phyloP scores from a whole-genome alignment of 2,329 filamentous ascomycete genomes.

The Rutstroemia sp. region DNA sequence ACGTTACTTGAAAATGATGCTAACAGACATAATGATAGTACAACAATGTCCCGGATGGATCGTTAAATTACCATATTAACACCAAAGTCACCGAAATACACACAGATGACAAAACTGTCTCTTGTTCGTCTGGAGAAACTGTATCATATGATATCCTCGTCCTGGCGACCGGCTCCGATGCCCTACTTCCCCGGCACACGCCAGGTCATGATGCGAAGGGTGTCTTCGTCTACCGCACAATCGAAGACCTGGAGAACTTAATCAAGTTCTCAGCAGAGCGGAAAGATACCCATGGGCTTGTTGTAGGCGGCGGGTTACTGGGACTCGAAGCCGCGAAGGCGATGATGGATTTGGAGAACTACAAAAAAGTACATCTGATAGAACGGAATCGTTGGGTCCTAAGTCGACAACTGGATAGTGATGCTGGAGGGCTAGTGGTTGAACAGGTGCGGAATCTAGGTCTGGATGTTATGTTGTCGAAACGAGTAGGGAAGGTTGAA shows the following conservation, averaged over 20 bases:
- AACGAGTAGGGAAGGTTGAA: constrained; percentile 65
- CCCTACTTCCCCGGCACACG: constrained; percentile 59
- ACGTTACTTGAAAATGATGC: not conserved
- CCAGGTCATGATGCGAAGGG: constrained; percentile 74
- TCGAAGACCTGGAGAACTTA: constrained; percentile 70
- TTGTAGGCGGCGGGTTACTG: constrained; percentile 78
- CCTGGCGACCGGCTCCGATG: constrained; percentile 80
- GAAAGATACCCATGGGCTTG: constrained; percentile 62
- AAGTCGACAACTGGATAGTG: constrained; percentile 72
- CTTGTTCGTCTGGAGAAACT: constrained; percentile 60
- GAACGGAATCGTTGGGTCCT: constrained; percentile 80
- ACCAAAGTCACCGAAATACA: constrained; percentile 64
- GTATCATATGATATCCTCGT: constrained; percentile 76
- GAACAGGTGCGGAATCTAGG: constrained; percentile 75
- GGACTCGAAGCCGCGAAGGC: constrained; percentile 87
- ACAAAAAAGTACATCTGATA: constrained; percentile 66
- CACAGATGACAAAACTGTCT: constrained; percentile 55
- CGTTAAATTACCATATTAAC: constrained; percentile 69
- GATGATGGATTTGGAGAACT: constrained; percentile 78
- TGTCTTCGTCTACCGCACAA: constrained; percentile 84
- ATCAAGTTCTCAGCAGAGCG: constrained; percentile 58
- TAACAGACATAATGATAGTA: constrained; percentile 18
- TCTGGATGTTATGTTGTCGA: constrained; percentile 71
- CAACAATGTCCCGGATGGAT: constrained; percentile 42
- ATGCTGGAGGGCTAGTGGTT: constrained; percentile 74